Evolutionary conservation across 2,329 filamentous ascomycete genomes (phyloP).

Genomic region (Pestalotiopsis sp.): DNA sequence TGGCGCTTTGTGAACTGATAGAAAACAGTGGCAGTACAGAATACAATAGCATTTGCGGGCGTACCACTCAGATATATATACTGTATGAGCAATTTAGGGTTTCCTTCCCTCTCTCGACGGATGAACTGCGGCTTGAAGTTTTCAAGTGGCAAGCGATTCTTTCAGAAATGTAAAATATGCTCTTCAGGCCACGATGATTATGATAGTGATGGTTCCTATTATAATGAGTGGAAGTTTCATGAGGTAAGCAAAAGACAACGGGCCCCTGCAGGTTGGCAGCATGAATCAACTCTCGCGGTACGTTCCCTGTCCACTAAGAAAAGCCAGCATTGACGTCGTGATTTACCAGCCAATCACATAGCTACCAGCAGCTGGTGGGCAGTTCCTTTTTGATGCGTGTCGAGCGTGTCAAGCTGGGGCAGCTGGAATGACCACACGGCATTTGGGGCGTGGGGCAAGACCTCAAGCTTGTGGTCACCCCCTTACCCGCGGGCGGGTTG

Average conservation of each 20-base stretch:
- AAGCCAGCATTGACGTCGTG: conserved; percentile 1
- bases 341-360: neutral
- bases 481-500: neutral
- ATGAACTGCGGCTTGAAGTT: no score
- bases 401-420: neutral
- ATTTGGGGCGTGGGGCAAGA: neutral
- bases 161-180: no score
- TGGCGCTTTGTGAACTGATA: neutral
- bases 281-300: neutral
- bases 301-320: neutral
- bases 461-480: neutral
- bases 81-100: no score
- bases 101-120: no score
- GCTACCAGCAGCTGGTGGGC: neutral
- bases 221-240: neutral
- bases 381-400: neutral
- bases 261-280: neutral
- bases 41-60: neutral
- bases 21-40: neutral
- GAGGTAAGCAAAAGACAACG: neutral
- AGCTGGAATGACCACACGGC: neutral
- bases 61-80: no score
- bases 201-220: neutral
- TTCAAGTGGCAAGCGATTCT: no score
- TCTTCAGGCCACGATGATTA: no score